Conservation (phyloP, 306 rosid species). For the Dryas alaskensis region DNA sequence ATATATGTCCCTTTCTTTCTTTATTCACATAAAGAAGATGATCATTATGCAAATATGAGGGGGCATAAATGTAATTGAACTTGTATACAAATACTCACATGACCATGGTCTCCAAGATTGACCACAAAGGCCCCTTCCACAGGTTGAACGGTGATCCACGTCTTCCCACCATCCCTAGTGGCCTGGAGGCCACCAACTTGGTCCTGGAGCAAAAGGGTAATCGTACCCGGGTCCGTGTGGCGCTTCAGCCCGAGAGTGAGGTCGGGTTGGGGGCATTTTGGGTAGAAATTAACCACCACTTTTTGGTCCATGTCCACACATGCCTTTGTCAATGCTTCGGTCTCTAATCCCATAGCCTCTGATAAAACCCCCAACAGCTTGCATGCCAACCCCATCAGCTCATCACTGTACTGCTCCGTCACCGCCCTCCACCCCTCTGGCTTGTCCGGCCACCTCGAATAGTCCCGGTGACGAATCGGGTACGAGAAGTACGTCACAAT, state of each 20-base stretch:
- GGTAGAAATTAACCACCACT: constrained; percentile 74
- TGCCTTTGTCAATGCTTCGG: constrained; percentile 62
- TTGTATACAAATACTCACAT: constrained; percentile 39
- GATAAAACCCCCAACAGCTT: constrained; percentile 72
- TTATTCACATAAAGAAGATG: not conserved
- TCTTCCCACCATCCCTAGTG: constrained; percentile 64
- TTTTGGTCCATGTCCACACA: constrained; percentile 94
- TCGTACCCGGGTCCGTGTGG: constrained; percentile 93
- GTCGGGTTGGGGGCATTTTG: constrained; percentile 87
- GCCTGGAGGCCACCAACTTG: constrained; percentile 95
- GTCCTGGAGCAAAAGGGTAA: constrained; percentile 80
- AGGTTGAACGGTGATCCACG: constrained; percentile 90
- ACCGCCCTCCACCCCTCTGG: constrained; percentile 63
- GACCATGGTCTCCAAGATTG: constrained; percentile 92
- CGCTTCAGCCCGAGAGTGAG: constrained; percentile 85
- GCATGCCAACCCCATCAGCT: constrained; percentile 62
- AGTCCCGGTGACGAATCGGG: constrained; percentile 53
- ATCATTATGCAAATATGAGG: no score
- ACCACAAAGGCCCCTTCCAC: constrained; percentile 83
- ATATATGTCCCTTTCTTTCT: not conserved
- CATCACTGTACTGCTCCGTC: constrained; percentile 74
- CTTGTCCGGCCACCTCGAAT: constrained; percentile 80
- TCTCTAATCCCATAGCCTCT: constrained; percentile 87
- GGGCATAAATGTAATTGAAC: no score
- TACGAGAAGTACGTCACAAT: constrained; percentile 65